phyloP scores from a whole-genome alignment of 306 rosid species.

The Arachis hypogaea region DNA sequence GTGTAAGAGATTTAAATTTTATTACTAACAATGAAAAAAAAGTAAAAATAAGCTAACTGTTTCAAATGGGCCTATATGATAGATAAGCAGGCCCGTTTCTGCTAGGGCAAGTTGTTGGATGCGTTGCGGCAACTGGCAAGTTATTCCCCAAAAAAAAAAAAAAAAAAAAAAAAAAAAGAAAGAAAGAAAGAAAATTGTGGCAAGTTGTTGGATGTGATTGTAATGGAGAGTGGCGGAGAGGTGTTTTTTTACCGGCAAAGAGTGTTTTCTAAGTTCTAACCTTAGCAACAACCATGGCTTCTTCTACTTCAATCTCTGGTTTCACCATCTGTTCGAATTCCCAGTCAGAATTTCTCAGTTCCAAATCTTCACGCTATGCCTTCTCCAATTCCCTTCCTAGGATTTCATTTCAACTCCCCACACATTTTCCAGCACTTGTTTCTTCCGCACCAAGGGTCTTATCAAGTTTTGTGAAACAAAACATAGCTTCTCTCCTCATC shows the following conservation, averaged over 20 bases:
- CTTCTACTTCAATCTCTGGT: constrained; percentile 32
- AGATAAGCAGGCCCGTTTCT: no score
- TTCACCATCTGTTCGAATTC: constrained; percentile 30
- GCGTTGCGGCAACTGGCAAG: no score
- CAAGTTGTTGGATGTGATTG: no score
- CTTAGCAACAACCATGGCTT: constrained; percentile 33
- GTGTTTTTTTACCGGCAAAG: background rate
- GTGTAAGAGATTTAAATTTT: no score
- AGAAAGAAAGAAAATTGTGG: no score
- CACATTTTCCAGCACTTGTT: constrained; percentile 27
- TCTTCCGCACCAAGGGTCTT: constrained; percentile 34
- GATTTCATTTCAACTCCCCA: constrained; percentile 35
- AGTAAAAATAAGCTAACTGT: no score
- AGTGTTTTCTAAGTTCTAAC: background rate
- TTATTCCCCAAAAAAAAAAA: no score
- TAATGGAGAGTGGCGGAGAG: no score
- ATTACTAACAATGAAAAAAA: no score
- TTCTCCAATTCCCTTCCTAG: constrained; percentile 2
- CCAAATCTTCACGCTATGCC: background rate
- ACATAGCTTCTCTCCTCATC: constrained; percentile 56
- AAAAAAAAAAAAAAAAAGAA: no score
- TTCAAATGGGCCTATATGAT: no score
- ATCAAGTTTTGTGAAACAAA: constrained; percentile 40
- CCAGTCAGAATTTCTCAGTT: constrained; percentile 8
- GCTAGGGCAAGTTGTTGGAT: no score